Percentiles rank a stretch among this genome's conserved stretches.
phyloP scores from a whole-genome alignment of 2,329 filamentous ascomycete species.

The Colletotrichum aenigma region DNA sequence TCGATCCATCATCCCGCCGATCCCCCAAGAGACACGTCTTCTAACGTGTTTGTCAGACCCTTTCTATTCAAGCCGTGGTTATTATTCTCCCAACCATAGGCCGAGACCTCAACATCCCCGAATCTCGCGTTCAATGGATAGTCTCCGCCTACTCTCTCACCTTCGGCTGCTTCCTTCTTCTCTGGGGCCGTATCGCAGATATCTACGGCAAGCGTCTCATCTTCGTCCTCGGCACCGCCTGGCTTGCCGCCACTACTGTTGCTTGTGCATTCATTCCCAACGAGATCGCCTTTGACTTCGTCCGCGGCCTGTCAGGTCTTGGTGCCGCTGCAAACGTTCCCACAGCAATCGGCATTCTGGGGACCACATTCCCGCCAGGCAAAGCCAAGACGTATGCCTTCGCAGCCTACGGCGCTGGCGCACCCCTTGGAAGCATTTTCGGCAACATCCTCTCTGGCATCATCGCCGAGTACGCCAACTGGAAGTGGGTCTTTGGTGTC shows the following conservation, averaged over 20 bases:
- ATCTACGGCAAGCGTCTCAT: slow-evolving; percentile 69
- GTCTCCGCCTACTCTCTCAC: slow-evolving; percentile 69
- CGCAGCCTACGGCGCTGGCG: slow-evolving; percentile 66
- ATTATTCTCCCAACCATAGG: slow-evolving; percentile 69
- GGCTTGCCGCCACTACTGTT: slow-evolving; percentile 63
- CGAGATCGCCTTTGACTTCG: slow-evolving; percentile 71
- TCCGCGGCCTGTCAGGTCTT: slow-evolving; percentile 70
- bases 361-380: slow-evolving; percentile 69
- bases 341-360: slow-evolving; percentile 73
- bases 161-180: slow-evolving; percentile 70
- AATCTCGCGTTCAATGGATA: slow-evolving; percentile 67
- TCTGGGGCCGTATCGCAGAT: slow-evolving; percentile 72
- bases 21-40: neutral
- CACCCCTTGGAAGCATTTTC: slow-evolving; percentile 67
- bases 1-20: neutral
- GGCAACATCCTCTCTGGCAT: slow-evolving; percentile 70
- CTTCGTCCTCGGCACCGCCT: slow-evolving; percentile 67
- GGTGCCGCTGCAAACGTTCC: slow-evolving; percentile 73
- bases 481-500: slow-evolving; percentile 73
- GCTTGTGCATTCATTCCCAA: slow-evolving; percentile 68
- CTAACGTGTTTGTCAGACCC: slow-evolving; percentile 43
- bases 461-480: slow-evolving; percentile 64
- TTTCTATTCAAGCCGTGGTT: slow-evolving; percentile 63
- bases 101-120: slow-evolving; percentile 58
- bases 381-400: slow-evolving; percentile 76